Conservation (phyloP, 345 rosid genomes). For the Lepidium didymum region DNA sequence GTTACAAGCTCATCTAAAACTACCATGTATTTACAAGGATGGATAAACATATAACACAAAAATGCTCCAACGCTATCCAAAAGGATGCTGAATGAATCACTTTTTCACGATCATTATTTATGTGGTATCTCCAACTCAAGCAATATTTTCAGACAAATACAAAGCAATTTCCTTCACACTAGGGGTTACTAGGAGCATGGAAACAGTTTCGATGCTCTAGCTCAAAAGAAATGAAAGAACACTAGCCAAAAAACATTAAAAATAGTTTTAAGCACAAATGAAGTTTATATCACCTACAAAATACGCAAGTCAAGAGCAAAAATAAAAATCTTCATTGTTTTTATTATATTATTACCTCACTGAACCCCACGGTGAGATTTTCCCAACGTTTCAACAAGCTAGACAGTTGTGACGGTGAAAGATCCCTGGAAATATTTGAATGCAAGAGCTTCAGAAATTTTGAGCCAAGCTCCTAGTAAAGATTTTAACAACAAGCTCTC, state of each 20-base stretch:
- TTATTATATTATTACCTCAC: constrained; percentile 44
- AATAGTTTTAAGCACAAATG: background rate
- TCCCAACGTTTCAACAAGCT: constrained; percentile 66
- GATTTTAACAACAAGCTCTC: background rate
- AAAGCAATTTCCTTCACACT: background rate
- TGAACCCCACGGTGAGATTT: constrained; percentile 35
- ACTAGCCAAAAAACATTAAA: background rate
- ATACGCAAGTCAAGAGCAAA: background rate
- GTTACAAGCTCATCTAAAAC: background rate
- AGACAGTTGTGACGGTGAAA: constrained; percentile 44
- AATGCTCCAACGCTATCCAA: background rate
- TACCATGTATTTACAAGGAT: background rate
- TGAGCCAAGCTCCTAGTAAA: constrained; percentile 6
- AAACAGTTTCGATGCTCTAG: background rate
- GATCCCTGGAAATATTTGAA: constrained; percentile 51
- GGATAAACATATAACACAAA: background rate
- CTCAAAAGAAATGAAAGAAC: constrained; percentile 10
- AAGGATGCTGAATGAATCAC: background rate
- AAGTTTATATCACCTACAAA: background rate
- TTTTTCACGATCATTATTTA: background rate
- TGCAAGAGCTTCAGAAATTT: constrained; percentile 22
- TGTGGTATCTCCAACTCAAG: background rate
- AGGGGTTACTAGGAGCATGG: constrained; percentile 4
- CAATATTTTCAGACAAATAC: background rate
- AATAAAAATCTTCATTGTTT: background rate